Evolutionary conservation across 352 stramenopile species (phyloP), one percentile per base, ranked within the genome.

Genomic region (Phytophthora pseudosyringae): DNA sequence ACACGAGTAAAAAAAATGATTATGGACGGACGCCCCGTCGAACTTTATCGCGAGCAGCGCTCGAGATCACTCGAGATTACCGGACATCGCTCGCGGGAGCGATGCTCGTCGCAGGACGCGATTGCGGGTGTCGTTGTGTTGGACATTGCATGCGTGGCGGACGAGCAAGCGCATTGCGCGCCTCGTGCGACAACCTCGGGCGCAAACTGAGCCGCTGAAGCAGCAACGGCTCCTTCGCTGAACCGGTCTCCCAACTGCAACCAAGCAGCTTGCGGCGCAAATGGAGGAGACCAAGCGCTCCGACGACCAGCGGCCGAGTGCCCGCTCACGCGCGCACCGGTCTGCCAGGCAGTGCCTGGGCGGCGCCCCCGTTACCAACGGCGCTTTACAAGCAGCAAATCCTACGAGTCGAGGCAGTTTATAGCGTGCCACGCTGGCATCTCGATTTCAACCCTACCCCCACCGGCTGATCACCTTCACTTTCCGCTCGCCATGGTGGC

Each of bases 381-480:
- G 3, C 28, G 51, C 36, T 39, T 57, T 38, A 57, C 46, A 43
- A 36, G 15, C n/a, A 40, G 31, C 59, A 62, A 51, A 61, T 56
- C 33, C n/a, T 16, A 5, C 26, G 9, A 29, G 31, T 29, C 39
- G 28, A 35, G 11, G 47, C 40, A 53, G 49, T 59, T 58, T 59
- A 44, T 35, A 55, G 55, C 36, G 21, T 54, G 47, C 21, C 8
- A 62, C 32, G 32, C 54, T 62, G 43, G 15, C 26, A 18, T 36
- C 41, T 12, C 31, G 12, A 51, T 60, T 15, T 67, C 57, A 71
- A 71, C 64, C 57, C 64, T 71, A 71, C 40, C 64, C 5, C 40
- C 11, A 28, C 36, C 35, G 21, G 8, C 33, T 8, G 25, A 47
- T 29, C 45, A 52, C 28, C 45, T 52, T 40, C 45, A 40, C 16